phyloP scores from a whole-genome alignment of 495 filamentous ascomycete species.

The Lasiosphaeris hirsuta region DNA sequence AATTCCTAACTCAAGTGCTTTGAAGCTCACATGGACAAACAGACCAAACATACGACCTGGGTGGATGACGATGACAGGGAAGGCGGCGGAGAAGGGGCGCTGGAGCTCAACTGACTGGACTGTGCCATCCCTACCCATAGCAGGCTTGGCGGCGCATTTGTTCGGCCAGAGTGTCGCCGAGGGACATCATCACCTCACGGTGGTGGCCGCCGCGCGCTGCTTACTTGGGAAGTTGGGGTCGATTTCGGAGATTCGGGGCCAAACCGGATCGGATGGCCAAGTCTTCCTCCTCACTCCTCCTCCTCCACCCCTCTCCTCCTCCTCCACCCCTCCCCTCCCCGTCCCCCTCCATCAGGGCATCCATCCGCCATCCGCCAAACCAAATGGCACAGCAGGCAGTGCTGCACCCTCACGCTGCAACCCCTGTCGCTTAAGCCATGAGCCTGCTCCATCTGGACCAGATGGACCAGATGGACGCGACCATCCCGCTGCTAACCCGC shows the following conservation, averaged over 20 bases:
- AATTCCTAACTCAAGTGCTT: not conserved
- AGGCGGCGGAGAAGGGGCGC: conserved; percentile 24
- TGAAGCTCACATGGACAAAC: too few relatives aligned
- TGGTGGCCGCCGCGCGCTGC: conserved; percentile 11
- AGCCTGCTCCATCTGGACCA: conserved; percentile 14
- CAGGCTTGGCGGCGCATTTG: conserved; percentile 21
- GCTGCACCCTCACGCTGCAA: conserved; percentile 11
- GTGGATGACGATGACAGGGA: conserved; percentile 15
- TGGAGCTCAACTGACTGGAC: conserved; percentile 15
- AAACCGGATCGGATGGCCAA: conserved; percentile 24
- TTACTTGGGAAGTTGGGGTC: conserved; percentile 23
- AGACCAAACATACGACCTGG: too few relatives aligned
- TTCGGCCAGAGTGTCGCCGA: conserved; percentile 32
- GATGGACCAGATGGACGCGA: conserved; percentile 8
- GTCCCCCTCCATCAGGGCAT: conserved; percentile 10
- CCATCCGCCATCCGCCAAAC: conserved; percentile 3
- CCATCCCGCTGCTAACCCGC: conserved; percentile 24
- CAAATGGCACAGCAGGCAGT: conserved; percentile 5
- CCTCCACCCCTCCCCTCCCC: not conserved
- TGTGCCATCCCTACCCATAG: conserved; percentile 33
- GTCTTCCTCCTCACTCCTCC: not conserved
- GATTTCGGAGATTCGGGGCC: conserved; percentile 18
- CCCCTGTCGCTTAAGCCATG: conserved; percentile 26
- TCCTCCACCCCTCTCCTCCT: not conserved
- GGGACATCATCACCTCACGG: conserved; percentile 24